Conservation (phyloP, 441 rosid genomes). For the Oxalis stricta region DNA sequence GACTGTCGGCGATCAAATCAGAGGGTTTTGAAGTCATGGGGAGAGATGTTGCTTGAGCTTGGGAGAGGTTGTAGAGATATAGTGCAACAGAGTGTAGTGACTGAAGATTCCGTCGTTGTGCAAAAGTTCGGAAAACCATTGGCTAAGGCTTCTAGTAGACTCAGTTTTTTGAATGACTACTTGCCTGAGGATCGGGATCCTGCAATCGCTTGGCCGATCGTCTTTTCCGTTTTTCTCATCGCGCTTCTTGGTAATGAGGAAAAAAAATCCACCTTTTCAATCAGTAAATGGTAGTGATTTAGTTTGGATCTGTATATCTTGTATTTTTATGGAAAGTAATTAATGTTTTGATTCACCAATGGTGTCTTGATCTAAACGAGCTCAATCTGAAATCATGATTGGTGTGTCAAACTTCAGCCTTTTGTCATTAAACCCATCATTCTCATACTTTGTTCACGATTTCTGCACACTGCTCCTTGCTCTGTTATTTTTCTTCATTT, state of each 20-base stretch:
- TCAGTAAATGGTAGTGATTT: too few species aligned
- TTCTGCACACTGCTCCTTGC: too few species aligned
- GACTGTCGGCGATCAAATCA: slow-evolving; percentile 54
- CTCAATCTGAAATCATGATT: too few species aligned
- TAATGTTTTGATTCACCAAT: too few species aligned
- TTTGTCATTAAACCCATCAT: too few species aligned
- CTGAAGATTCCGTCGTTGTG: slow-evolving; percentile 62
- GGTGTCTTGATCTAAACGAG: too few species aligned
- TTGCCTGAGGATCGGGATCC: slow-evolving; percentile 99
- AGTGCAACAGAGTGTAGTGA: slow-evolving; percentile 44
- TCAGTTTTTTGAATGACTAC: slow-evolving; percentile 64
- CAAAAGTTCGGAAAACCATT: slow-evolving; percentile 61
- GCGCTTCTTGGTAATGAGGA: slow-evolving; percentile 53
- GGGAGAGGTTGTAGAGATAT: slow-evolving; percentile 78
- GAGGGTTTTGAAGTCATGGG: slow-evolving; percentile 79
- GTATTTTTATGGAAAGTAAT: too few species aligned
- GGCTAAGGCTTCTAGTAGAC: slow-evolving; percentile 41
- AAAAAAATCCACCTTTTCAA: too few species aligned
- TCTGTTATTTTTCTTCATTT: too few species aligned
- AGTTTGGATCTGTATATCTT: too few species aligned
- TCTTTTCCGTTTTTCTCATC: slow-evolving; percentile 51
- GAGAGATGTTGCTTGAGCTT: slow-evolving; percentile 75
- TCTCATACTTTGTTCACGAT: too few species aligned
- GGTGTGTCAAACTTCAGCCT: too few species aligned
- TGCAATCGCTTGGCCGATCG: slow-evolving; percentile 68